Evolutionary conservation across 352 stramenopile species (phyloP).

Genomic region (Phytopythium delawarense): DNA sequence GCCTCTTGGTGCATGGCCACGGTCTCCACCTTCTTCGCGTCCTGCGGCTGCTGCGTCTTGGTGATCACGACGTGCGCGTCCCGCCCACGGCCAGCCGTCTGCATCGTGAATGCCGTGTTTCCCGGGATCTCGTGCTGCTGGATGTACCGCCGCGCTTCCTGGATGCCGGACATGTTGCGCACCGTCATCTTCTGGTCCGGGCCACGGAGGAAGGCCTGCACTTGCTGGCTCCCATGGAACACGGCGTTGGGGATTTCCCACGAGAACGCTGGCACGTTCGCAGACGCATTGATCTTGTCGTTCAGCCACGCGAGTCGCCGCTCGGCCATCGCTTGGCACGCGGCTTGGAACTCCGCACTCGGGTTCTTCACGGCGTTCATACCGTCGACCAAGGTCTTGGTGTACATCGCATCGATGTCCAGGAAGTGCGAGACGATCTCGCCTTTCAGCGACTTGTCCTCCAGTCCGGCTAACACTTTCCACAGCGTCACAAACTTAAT

Average conservation of each 20-base stretch:
- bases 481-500: background rate
- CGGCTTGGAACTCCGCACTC: background rate
- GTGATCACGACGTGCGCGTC: conserved; percentile 16
- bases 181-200: conserved; percentile 6
- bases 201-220: conserved; percentile 18
- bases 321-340: background rate
- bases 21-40: conserved; percentile 5
- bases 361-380: background rate
- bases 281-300: conserved; percentile 5
- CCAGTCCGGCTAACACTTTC: conserved; percentile 1
- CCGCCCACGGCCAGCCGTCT: conserved; percentile 9
- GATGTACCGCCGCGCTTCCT: conserved; percentile 3
- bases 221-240: conserved; percentile 8
- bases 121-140: background rate
- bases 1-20: conserved; percentile 8
- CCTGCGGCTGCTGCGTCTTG: conserved; percentile 10
- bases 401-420: background rate
- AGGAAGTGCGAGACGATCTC: conserved; percentile 4
- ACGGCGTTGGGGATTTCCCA: conserved; percentile 14
- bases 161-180: conserved; percentile 7
- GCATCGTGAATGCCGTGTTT: conserved; percentile 9
- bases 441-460: conserved; percentile 4
- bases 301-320: conserved; percentile 1
- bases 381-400: background rate
- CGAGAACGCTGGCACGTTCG: background rate